A percentile compares a stretch with the other conserved stretches of the same genome.
Conservation (phyloP, 176 grass and related monocot species). For the Canna indica region DNA sequence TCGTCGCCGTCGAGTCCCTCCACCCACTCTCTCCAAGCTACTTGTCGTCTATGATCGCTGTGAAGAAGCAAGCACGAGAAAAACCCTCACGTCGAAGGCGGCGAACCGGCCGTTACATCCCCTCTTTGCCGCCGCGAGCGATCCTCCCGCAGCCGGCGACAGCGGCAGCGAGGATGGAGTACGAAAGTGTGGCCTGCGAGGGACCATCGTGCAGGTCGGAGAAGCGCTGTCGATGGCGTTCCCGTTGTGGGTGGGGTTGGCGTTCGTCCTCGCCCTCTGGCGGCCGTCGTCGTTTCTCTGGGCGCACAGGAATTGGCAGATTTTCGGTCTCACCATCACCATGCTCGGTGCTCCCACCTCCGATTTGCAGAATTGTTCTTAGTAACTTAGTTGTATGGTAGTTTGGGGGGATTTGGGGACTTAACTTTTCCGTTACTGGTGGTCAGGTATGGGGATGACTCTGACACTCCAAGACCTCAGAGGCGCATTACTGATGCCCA, state of each 20-base stretch:
- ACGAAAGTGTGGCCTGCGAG: background rate
- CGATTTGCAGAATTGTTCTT: no score
- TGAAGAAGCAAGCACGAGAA: background rate
- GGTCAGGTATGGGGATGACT: constrained; percentile 81
- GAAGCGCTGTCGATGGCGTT: constrained; percentile 63
- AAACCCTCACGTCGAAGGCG: background rate
- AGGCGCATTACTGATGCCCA: constrained; percentile 65
- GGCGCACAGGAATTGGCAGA: constrained; percentile 39
- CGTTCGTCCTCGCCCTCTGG: constrained; percentile 51
- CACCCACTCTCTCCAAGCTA: no score
- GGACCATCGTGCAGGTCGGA: constrained; percentile 29
- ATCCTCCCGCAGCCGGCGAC: background rate
- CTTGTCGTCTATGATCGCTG: no score
- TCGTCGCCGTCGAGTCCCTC: no score
- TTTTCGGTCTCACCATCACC: constrained; percentile 50
- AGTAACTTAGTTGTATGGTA: no score
- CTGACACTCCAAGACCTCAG: constrained; percentile 61
- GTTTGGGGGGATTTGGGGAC: no score
- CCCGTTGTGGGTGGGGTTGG: constrained; percentile 63
- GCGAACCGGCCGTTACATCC: background rate
- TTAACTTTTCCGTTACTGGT: background rate
- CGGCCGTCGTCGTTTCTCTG: constrained; percentile 52
- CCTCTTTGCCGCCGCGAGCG: background rate
- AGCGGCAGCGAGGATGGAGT: no score
- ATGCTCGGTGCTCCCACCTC: constrained; percentile 44